These are phyloP conservation scores for Phaeophleospora eucalypticola DNA, from an alignment of 2,329 filamentous ascomycete species.

Conservation along the genomic window DNA sequence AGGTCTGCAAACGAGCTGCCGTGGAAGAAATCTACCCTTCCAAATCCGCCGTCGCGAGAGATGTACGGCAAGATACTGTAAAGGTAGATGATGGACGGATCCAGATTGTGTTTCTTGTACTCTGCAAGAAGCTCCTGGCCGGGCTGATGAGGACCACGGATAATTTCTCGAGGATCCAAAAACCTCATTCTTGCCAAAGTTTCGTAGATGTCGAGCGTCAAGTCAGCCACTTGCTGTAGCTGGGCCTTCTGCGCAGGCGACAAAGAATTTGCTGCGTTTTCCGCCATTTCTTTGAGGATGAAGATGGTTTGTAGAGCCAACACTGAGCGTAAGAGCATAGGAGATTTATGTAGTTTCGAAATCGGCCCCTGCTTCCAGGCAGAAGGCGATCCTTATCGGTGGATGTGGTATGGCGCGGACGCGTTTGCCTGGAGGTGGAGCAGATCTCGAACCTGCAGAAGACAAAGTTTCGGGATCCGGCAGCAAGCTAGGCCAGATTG, in stretches of 20 bases:
- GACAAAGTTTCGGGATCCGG: too few species aligned
- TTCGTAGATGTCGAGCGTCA: conserved; percentile 13
- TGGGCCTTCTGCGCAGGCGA: conserved; percentile 3
- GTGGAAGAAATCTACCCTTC: conserved; percentile 11
- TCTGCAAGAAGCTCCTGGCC: neutral
- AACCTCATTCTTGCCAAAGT: conserved; percentile 14
- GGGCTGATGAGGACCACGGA: conserved; percentile 11
- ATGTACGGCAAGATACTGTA: conserved; percentile 15
- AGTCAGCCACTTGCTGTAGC: conserved; percentile 14
- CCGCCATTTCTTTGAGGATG: neutral
- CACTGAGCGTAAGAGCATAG: too few species aligned
- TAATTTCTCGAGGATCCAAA: conserved; percentile 10
- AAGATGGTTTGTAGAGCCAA: too few species aligned
- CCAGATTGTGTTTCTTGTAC: conserved; percentile 6
- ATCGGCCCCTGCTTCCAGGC: too few species aligned
- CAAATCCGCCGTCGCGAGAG: neutral
- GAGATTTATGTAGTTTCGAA: too few species aligned
- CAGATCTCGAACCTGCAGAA: too few species aligned
- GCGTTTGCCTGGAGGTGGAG: too few species aligned
- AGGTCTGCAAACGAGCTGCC: conserved; percentile 6
- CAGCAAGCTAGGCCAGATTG: too few species aligned
- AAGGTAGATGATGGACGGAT: conserved; percentile 15
- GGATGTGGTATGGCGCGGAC: too few species aligned
- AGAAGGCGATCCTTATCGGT: too few species aligned
- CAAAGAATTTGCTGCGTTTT: neutral